Evolutionary conservation across 352 stramenopile species (phyloP).

Genomic region (Pythium scleroteichum): DNA sequence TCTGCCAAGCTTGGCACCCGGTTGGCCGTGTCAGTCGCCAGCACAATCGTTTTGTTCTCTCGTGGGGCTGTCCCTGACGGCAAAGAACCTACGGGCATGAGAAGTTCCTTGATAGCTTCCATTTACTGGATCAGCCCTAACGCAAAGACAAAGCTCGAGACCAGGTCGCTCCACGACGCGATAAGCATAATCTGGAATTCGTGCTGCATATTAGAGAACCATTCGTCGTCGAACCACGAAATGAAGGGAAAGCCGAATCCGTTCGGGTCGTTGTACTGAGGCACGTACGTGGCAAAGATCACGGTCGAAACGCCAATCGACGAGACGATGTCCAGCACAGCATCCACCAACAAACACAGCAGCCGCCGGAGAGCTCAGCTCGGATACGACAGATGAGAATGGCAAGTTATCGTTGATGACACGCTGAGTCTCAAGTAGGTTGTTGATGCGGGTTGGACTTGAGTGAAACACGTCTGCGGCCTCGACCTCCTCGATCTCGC

Average conservation of each 20-base stretch:
- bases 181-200: slow-evolving; percentile 21
- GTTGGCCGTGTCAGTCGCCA: too few relatives aligned
- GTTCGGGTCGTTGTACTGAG: slow-evolving; percentile 16
- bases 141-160: slow-evolving; percentile 9
- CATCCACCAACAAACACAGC: slow-evolving; percentile 10
- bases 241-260: slow-evolving; percentile 14
- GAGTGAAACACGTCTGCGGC: too few relatives aligned
- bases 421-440: too few relatives aligned
- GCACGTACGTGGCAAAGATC: slow-evolving; percentile 11
- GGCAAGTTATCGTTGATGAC: too few relatives aligned
- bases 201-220: slow-evolving; percentile 16
- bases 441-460: too few relatives aligned
- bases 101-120: slow-evolving; percentile 16
- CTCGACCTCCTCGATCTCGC: too few relatives aligned
- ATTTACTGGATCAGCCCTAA: slow-evolving; percentile 10
- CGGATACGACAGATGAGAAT: too few relatives aligned
- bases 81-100: slow-evolving; percentile 1
- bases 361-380: neutral
- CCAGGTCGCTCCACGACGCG: slow-evolving; percentile 11
- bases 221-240: slow-evolving; percentile 15
- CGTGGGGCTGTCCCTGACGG: too few relatives aligned
- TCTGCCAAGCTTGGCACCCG: too few relatives aligned
- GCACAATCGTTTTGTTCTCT: too few relatives aligned
- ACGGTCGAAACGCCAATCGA: slow-evolving; percentile 12
- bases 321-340: slow-evolving; percentile 18